These are phyloP conservation scores for Pisolithus albus DNA, from an alignment of 768 basidiomycete species.

Conservation along the genomic window DNA sequence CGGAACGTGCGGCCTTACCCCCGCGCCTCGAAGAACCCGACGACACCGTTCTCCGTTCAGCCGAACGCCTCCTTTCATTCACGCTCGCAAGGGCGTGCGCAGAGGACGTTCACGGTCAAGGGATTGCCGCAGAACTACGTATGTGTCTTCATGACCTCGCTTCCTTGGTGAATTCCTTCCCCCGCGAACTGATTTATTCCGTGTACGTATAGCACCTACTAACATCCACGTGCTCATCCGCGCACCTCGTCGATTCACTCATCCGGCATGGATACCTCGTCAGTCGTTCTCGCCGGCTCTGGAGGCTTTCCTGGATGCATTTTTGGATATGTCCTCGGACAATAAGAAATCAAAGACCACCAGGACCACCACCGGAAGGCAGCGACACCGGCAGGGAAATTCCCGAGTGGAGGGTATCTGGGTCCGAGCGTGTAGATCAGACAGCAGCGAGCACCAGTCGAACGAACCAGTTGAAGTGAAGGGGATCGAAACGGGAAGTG, in stretches of 20 bases:
- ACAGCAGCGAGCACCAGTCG: neutral
- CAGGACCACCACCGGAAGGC: conserved; percentile 13
- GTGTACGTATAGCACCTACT: conserved; percentile 34
- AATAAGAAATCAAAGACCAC: conserved; percentile 3
- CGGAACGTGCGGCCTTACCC: neutral
- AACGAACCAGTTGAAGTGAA: too few species aligned
- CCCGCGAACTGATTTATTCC: neutral
- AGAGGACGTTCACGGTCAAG: conserved; percentile 29
- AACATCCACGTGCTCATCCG: conserved; percentile 42
- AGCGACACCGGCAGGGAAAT: conserved; percentile 21
- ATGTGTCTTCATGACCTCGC: conserved; percentile 1
- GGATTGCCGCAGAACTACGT: conserved; percentile 38
- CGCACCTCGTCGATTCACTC: conserved; percentile 41
- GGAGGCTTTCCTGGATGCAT: conserved; percentile 30
- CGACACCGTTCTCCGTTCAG: conserved; percentile 13
- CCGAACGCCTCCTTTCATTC: conserved; percentile 39
- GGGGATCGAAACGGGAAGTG: neutral
- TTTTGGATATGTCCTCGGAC: conserved; percentile 25
- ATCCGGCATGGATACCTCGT: conserved; percentile 42
- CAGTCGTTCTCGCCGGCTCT: conserved; percentile 35
- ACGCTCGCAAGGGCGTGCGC: conserved; percentile 39
- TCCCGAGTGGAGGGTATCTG: conserved; percentile 35
- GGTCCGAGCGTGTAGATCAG: conserved; percentile 22
- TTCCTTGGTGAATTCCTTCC: neutral
- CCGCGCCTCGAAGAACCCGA: conserved; percentile 30